phyloP scores from a whole-genome alignment of 257 asterid species.

The Striga asiatica region DNA sequence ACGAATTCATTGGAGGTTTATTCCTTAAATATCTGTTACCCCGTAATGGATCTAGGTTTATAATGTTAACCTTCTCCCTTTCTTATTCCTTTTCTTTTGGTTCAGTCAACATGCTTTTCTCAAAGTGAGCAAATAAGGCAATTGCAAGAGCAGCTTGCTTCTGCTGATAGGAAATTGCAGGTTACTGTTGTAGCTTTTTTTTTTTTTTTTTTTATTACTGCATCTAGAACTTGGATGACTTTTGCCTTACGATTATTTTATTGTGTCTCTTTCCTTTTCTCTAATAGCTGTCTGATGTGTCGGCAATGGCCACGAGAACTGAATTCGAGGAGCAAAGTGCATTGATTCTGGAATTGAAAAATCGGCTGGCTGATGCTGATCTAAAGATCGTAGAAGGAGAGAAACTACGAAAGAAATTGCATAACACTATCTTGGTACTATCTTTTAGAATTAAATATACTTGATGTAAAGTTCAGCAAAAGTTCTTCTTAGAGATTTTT shows the following conservation, averaged over 20 bases:
- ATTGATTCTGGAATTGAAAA: slow-evolving; percentile 37
- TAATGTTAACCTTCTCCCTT: not conserved
- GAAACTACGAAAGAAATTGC: slow-evolving; percentile 74
- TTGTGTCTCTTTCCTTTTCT: not conserved
- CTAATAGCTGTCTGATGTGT: slow-evolving; percentile 64
- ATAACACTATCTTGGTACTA: slow-evolving; percentile 82
- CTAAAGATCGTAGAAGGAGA: slow-evolving; percentile 74
- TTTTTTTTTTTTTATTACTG: not conserved
- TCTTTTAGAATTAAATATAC: slow-evolving; percentile 3
- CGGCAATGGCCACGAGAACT: slow-evolving; percentile 53
- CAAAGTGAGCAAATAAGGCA: slow-evolving; percentile 60
- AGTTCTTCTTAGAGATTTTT: not conserved
- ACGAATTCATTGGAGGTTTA: slow-evolving; percentile 62
- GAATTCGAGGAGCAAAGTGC: slow-evolving; percentile 60
- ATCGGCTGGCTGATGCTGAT: slow-evolving; percentile 76
- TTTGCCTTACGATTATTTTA: not conserved
- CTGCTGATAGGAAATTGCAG: slow-evolving; percentile 60
- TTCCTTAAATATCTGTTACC: not conserved
- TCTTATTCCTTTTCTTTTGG: too few relatives aligned
- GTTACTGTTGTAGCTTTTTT: slow-evolving; percentile 21
- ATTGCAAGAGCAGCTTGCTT: slow-evolving; percentile 57
- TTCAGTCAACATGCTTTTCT: slow-evolving; percentile 51
- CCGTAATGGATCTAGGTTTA: not conserved
- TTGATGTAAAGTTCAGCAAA: not conserved
- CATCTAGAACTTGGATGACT: not conserved